phyloP scores from a whole-genome alignment of 2,329 filamentous ascomycete species.

The Aspergillus pseudoglaucus region DNA sequence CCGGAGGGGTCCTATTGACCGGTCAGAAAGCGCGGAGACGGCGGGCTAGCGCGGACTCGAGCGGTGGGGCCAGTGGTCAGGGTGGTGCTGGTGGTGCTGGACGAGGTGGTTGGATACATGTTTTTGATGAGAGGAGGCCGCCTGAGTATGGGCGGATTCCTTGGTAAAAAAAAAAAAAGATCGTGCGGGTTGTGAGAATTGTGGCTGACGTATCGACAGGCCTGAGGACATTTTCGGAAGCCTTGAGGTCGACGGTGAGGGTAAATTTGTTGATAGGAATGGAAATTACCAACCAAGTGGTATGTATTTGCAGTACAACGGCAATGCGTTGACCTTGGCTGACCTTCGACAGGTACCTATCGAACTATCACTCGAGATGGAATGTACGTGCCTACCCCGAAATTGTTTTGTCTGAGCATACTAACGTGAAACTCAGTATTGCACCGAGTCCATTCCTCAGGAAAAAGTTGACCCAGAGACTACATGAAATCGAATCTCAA shows the following conservation, averaged over 20 bases:
- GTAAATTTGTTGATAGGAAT: slow-evolving; percentile 50
- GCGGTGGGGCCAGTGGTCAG: slow-evolving; percentile 53
- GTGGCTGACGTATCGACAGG: slow-evolving; percentile 21
- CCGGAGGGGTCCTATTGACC: slow-evolving; percentile 45
- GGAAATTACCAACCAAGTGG: slow-evolving; percentile 57
- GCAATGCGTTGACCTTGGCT: slow-evolving; percentile 2
- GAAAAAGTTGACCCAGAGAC: slow-evolving; percentile 43
- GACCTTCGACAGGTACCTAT: slow-evolving; percentile 47
- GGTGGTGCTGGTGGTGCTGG: slow-evolving; percentile 53
- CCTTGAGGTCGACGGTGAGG: slow-evolving; percentile 53
- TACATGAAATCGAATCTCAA: slow-evolving; percentile 31
- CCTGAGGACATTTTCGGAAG: slow-evolving; percentile 63
- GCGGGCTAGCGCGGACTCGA: slow-evolving; percentile 39
- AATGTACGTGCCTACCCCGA: slow-evolving; percentile 40
- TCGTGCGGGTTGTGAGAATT: not conserved
- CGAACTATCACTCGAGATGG: slow-evolving; percentile 55
- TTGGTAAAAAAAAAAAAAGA: slow-evolving; percentile 33
- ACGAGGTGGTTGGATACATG: slow-evolving; percentile 56
- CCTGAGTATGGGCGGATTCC: slow-evolving; percentile 60
- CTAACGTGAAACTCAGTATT: slow-evolving; percentile 31
- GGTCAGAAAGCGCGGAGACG: slow-evolving; percentile 24
- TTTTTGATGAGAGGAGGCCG: slow-evolving; percentile 54
- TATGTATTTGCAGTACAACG: slow-evolving; percentile 14
- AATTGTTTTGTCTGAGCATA: not conserved
- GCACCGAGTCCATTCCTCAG: slow-evolving; percentile 45